phyloP scores from a whole-genome alignment of 768 basidiomycete genomes.

The Bullera alba region DNA sequence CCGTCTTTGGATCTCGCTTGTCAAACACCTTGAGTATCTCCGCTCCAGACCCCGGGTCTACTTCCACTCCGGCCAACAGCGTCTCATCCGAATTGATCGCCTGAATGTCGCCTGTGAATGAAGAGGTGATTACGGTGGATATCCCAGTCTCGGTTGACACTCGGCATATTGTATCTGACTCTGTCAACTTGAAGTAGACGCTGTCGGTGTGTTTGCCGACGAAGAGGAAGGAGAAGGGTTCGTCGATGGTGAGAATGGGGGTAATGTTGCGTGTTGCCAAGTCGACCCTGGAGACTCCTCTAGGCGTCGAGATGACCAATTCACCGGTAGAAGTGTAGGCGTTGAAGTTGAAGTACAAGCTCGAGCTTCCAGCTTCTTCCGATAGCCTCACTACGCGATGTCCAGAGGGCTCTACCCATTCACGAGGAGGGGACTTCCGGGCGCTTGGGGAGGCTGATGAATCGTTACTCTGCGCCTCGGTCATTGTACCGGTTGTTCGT shows the following conservation, averaged over 20 bases:
- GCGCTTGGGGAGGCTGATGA: too few relatives aligned
- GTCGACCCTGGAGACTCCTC: conserved; percentile 8
- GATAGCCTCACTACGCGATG: conserved; percentile 5
- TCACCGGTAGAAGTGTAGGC: conserved; percentile 16
- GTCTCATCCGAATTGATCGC: conserved; percentile 20
- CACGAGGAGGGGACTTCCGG: too few relatives aligned
- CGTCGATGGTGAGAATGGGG: conserved; percentile 5
- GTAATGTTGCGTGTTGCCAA: conserved; percentile 1
- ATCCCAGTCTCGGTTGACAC: conserved; percentile 11
- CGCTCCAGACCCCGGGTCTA: background rate
- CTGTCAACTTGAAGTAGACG: conserved; percentile 11
- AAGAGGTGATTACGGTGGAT: conserved; percentile 2
- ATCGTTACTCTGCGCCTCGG: too few relatives aligned
- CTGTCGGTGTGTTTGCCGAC: conserved; percentile 4
- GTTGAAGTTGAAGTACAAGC: conserved; percentile 20
- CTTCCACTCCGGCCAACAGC: conserved; percentile 11
- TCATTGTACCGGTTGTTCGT: too few relatives aligned
- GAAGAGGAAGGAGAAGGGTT: conserved; percentile 13
- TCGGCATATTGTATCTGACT: conserved; percentile 7
- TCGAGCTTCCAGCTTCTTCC: background rate
- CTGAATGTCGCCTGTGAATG: conserved; percentile 14
- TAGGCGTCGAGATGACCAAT: conserved; percentile 10
- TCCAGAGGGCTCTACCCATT: background rate
- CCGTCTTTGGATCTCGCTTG: conserved; percentile 9
- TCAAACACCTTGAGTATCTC: background rate